Conservation (phyloP, 2,329 filamentous ascomycete genomes). For the Balansia obtecta region DNA sequence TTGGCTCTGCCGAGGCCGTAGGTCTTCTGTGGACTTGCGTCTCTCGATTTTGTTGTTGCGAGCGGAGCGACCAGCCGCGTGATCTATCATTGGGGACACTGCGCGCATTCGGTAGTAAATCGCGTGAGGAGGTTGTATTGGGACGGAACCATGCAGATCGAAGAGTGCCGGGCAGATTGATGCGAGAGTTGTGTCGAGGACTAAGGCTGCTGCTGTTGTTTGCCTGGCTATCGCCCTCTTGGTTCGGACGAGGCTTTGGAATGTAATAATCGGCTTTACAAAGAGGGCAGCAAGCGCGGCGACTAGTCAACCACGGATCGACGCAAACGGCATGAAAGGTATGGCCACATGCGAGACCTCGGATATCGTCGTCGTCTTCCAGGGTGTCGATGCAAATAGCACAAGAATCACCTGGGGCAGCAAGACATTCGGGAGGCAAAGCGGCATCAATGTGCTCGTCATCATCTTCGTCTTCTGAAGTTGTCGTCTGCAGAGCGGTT, state of each 20-base stretch:
- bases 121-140: slow-evolving; percentile 1
- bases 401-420: slow-evolving; percentile 79
- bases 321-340: slow-evolving; percentile 94
- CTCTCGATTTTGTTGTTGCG: slow-evolving; percentile 2
- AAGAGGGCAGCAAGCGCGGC: slow-evolving; percentile 88
- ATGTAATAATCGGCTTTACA: slow-evolving; percentile 98
- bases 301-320: slow-evolving; percentile 90
- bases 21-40: slow-evolving; percentile 7
- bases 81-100: slow-evolving; percentile 1
- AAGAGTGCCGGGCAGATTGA: slow-evolving; percentile 35
- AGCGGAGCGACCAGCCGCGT: neutral
- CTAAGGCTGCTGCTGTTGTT: slow-evolving; percentile 16
- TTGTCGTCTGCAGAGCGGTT: slow-evolving; percentile 25
- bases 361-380: slow-evolving; percentile 91
- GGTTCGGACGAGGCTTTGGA: slow-evolving; percentile 65
- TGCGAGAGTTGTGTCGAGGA: slow-evolving; percentile 28
- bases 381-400: slow-evolving; percentile 92
- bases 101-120: neutral
- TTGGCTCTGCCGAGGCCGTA: neutral
- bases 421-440: slow-evolving; percentile 67
- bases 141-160: slow-evolving; percentile 26
- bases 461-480: slow-evolving; percentile 46
- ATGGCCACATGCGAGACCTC: slow-evolving; percentile 90
- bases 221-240: slow-evolving; percentile 15
- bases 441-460: slow-evolving; percentile 77